These are phyloP conservation scores for Casaregolazyma lundiana DNA, from an alignment of 1,139 yeast genomes.

Conservation along the genomic window DNA sequence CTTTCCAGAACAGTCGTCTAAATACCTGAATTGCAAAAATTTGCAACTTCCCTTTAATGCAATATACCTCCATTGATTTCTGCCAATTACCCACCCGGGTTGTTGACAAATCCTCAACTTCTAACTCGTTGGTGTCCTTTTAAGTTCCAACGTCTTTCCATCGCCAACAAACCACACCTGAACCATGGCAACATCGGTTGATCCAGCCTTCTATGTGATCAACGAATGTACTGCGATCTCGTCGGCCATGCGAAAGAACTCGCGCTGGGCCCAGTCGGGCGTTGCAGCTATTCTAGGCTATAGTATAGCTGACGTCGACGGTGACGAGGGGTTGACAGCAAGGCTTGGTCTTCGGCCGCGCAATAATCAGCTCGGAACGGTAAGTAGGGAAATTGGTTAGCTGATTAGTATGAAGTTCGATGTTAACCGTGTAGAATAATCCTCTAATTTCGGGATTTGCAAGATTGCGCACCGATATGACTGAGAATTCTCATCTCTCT, in stretches of 20 bases:
- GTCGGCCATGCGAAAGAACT: conserved; percentile 85
- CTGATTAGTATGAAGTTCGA: not conserved
- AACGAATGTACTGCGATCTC: conserved; percentile 85
- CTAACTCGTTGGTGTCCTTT: not conserved
- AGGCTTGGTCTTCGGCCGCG: conserved; percentile 16
- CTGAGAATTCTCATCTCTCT: conserved; percentile 49
- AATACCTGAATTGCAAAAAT: too few species aligned
- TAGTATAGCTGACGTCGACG: conserved; percentile 35
- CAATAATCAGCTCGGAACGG: conserved; percentile 12
- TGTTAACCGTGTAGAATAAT: conserved; percentile 35
- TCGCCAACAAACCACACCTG: conserved; percentile 1
- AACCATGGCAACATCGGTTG: conserved; percentile 42
- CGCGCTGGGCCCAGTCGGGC: conserved; percentile 78
- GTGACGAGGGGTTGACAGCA: conserved; percentile 32
- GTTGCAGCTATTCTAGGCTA: conserved; percentile 72
- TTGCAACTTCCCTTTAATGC: too few species aligned
- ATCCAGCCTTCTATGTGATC: conserved; percentile 77
- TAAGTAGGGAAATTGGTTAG: conserved; percentile 9
- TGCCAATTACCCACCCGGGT: not conserved
- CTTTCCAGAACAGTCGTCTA: too few species aligned
- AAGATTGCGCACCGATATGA: conserved; percentile 66
- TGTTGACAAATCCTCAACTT: not conserved
- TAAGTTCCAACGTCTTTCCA: conserved; percentile 2
- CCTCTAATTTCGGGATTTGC: conserved; percentile 80
- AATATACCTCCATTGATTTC: not conserved